Evolutionary conservation across 2,329 filamentous ascomycete genomes (phyloP).

Genomic region (Helotiales sp.): DNA sequence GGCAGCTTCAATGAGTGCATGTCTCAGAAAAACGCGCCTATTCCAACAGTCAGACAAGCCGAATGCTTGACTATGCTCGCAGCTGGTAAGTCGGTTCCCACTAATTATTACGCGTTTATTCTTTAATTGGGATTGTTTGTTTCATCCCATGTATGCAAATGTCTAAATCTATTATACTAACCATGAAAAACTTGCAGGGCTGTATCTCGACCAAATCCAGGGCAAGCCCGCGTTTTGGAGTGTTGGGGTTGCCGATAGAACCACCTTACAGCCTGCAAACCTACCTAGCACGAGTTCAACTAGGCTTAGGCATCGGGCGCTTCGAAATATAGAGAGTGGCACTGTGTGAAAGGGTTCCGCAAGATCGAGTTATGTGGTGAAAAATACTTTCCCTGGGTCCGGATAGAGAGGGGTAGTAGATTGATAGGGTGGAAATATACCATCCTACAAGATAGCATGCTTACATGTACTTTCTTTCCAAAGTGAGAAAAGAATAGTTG

Average conservation of each 20-base stretch:
- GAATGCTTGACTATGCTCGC: slow-evolving; percentile 8
- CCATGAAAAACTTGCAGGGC: neutral
- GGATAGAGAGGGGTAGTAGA: too few relatives aligned
- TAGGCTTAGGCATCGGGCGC: too few relatives aligned
- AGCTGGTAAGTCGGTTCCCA: slow-evolving; percentile 3
- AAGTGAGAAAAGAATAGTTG: too few relatives aligned
- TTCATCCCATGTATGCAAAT: slow-evolving; percentile 4
- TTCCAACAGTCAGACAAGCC: slow-evolving; percentile 4
- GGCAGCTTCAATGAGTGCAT: slow-evolving; percentile 7
- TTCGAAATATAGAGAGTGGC: too few relatives aligned
- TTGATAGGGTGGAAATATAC: too few relatives aligned
- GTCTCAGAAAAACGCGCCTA: slow-evolving; percentile 6
- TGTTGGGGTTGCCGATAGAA: neutral
- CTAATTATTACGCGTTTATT: neutral
- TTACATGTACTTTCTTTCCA: too few relatives aligned
- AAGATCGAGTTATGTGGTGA: too few relatives aligned
- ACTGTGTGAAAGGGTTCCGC: too few relatives aligned
- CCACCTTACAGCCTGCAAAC: neutral
- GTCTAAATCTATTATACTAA: slow-evolving; percentile 1
- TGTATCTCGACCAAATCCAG: slow-evolving; percentile 7
- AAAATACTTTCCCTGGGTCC: too few relatives aligned
- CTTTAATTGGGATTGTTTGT: neutral
- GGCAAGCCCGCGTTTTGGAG: slow-evolving; percentile 4
- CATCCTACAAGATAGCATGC: too few relatives aligned
- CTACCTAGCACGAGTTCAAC: neutral